A percentile compares a stretch with the other conserved stretches of the same genome.
phyloP scores from a whole-genome alignment of 2,329 filamentous ascomycete species.

The Aschersonia sp. region DNA sequence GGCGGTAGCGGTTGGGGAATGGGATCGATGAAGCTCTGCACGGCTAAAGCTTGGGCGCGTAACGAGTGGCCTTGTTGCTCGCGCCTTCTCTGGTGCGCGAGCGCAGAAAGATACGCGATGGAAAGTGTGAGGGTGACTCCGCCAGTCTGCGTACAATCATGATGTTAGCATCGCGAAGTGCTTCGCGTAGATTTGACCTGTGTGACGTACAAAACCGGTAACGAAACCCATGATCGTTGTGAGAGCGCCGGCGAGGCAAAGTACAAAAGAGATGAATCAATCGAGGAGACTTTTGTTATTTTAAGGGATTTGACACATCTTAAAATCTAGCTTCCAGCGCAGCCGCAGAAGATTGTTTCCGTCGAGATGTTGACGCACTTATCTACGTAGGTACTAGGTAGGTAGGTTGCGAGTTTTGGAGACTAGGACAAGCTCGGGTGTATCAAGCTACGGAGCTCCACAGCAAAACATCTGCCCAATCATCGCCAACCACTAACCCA shows the following conservation, averaged over 20 bases:
- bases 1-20: constrained; percentile 31
- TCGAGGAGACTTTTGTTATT: too few relatives aligned
- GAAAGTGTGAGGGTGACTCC: constrained; percentile 64
- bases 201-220: constrained; percentile 52
- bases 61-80: constrained; percentile 41
- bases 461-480: background rate
- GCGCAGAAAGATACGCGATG: constrained; percentile 56
- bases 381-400: too few relatives aligned
- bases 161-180: constrained; percentile 4
- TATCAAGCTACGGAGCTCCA: background rate
- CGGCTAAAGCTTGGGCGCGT: constrained; percentile 38
- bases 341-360: too few relatives aligned
- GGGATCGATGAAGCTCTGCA: constrained; percentile 37
- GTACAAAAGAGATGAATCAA: too few relatives aligned
- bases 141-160: constrained; percentile 40
- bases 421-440: background rate
- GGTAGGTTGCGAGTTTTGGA: background rate
- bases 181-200: background rate
- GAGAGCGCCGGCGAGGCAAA: background rate
- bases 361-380: too few relatives aligned
- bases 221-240: constrained; percentile 52
- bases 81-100: constrained; percentile 56
- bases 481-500: background rate
- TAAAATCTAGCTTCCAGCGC: too few relatives aligned
- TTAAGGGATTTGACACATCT: too few relatives aligned